Conservation (phyloP, 257 asterid species). For the Dorcoceras hygrometricum region DNA sequence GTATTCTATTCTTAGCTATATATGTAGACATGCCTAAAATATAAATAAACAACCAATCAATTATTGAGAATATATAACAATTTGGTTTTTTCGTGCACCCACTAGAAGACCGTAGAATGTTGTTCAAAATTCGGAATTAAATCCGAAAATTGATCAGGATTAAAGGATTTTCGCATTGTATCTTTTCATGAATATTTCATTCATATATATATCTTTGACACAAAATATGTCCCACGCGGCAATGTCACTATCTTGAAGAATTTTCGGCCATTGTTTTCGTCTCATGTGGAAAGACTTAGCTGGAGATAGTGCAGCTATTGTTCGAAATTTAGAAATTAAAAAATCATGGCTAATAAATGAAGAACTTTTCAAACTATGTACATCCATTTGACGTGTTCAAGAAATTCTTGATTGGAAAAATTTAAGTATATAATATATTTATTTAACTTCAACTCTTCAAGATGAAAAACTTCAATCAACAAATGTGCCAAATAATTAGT, state of each 20-base stretch:
- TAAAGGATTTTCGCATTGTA: too few relatives aligned
- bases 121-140: too few relatives aligned
- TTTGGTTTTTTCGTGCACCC: too few relatives aligned
- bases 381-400: neutral
- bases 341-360: neutral
- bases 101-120: too few relatives aligned
- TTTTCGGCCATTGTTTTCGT: constrained; percentile 17
- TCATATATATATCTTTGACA: neutral
- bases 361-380: neutral
- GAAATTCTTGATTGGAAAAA: neutral
- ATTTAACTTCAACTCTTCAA: too few relatives aligned
- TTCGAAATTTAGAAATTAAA: constrained; percentile 22
- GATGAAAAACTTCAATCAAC: too few relatives aligned
- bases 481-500: too few relatives aligned
- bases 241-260: constrained; percentile 18
- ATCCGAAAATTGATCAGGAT: neutral
- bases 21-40: too few relatives aligned
- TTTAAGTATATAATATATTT: too few relatives aligned
- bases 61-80: too few relatives aligned
- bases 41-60: too few relatives aligned
- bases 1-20: too few relatives aligned
- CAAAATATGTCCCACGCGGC: constrained; percentile 20
- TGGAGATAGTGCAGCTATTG: constrained; percentile 1
- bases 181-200: neutral
- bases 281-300: constrained; percentile 20